Percentiles rank a stretch among this genome's conserved stretches.
Conservation (phyloP, 164 flowering plant species). For the Umbilicus rupestris region DNA sequence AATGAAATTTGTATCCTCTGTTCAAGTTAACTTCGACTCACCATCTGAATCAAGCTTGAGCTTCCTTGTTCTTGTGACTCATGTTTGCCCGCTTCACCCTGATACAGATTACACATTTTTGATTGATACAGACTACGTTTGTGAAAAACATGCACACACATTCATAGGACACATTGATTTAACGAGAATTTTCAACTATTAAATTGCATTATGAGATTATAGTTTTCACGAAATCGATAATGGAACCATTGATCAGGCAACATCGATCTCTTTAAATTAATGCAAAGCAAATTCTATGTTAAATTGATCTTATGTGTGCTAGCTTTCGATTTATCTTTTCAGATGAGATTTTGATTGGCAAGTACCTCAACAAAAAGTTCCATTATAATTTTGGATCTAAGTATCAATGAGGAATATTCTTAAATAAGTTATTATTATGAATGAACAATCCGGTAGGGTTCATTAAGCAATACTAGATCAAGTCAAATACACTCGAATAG, state of each 20-base stretch:
- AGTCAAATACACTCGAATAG: neutral
- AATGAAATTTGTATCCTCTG: too few species aligned
- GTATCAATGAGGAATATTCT: slow-evolving; percentile 4
- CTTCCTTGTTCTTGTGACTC: too few species aligned
- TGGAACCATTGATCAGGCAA: neutral
- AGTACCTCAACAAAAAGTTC: neutral
- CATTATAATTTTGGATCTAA: slow-evolving; percentile 4
- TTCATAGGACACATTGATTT: too few species aligned
- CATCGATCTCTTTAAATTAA: too few species aligned
- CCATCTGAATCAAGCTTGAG: too few species aligned
- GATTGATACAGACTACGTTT: too few species aligned
- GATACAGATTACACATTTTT: too few species aligned
- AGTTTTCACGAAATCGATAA: neutral
- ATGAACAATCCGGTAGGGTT: neutral
- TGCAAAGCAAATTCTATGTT: neutral
- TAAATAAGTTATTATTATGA: too few species aligned
- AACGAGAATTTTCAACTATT: too few species aligned
- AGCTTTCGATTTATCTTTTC: neutral
- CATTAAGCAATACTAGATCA: neutral
- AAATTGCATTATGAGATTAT: neutral
- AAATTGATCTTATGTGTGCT: neutral
- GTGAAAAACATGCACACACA: too few species aligned
- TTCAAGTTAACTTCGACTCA: too few species aligned
- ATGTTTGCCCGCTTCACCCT: too few species aligned
- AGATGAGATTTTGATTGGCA: neutral